phyloP scores from a whole-genome alignment of 2,329 filamentous ascomycete genomes.

The Cordyceps militaris region DNA sequence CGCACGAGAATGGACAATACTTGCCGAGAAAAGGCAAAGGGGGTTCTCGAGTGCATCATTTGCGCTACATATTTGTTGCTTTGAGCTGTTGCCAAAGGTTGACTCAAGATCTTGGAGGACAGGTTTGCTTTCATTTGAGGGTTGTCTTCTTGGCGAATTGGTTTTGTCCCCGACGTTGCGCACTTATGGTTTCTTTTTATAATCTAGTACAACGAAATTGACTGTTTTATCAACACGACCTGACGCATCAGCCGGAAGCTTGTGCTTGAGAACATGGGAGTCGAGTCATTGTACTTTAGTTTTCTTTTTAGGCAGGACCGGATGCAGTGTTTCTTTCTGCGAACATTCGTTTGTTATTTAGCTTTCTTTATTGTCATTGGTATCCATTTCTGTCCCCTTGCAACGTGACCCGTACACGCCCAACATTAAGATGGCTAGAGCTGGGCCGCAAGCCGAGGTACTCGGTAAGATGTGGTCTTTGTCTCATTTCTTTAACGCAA shows the following conservation, averaged over 20 bases:
- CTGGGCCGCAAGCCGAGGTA: too few relatives aligned
- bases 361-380: constrained; percentile 5
- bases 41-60: neutral
- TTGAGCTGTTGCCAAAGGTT: constrained; percentile 8
- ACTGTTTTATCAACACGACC: constrained; percentile 6
- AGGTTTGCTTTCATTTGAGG: constrained; percentile 13
- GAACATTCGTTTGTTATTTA: constrained; percentile 8
- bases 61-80: constrained; percentile 4
- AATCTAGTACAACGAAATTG: constrained; percentile 15
- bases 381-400: neutral
- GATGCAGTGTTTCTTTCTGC: constrained; percentile 9
- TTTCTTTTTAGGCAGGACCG: neutral
- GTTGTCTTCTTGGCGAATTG: constrained; percentile 13
- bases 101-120: constrained; percentile 13
- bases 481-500: neutral
- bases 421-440: too few relatives aligned
- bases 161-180: constrained; percentile 13
- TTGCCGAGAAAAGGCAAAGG: neutral
- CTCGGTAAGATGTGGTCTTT: neutral
- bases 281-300: constrained; percentile 9
- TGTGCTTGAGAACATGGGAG: constrained; percentile 1
- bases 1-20: neutral
- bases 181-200: constrained; percentile 14
- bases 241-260: neutral
- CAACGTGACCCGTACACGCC: neutral